Percentiles rank a stretch among this genome's conserved stretches.
Evolutionary conservation across 2,329 filamentous ascomycete genomes (phyloP).

Genomic region (Fusarium dimerum): DNA sequence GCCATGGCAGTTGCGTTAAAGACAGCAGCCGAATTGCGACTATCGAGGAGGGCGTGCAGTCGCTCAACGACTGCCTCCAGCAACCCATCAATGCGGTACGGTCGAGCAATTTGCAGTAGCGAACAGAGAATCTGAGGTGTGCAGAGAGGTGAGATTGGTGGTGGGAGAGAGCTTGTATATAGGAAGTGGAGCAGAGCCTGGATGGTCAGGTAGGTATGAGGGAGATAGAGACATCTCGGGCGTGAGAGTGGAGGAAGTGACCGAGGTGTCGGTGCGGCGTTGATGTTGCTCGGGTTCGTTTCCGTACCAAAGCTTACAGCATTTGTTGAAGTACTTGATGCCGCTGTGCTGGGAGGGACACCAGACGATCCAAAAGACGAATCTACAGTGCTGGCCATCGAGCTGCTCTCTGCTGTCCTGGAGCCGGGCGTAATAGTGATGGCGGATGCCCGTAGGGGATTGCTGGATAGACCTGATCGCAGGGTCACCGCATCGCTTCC

Average conservation of each 20-base stretch:
- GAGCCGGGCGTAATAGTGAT: constrained; percentile 79
- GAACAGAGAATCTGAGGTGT: constrained; percentile 96
- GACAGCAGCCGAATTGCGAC: constrained; percentile 90
- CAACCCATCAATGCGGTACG: constrained; percentile 90
- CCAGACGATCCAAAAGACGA: constrained; percentile 41
- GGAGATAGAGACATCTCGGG: constrained; percentile 86
- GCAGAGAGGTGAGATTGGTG: constrained; percentile 74
- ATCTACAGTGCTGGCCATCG: constrained; percentile 46
- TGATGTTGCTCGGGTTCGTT: constrained; percentile 44
- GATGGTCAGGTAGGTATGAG: constrained; percentile 86
- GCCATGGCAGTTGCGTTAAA: constrained; percentile 99
- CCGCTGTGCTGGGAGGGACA: constrained; percentile 44
- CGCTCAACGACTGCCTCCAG: constrained; percentile 91
- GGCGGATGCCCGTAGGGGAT: constrained; percentile 72
- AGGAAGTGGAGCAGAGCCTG: constrained; percentile 90
- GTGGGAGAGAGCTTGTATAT: constrained; percentile 87
- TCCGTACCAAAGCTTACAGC: constrained; percentile 43
- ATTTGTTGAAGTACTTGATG: constrained; percentile 43
- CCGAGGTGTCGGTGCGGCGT: constrained; percentile 58
- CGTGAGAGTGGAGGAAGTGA: constrained; percentile 64
- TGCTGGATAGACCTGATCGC: constrained; percentile 60
- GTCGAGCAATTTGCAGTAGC: constrained; percentile 86
- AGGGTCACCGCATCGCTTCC: constrained; percentile 76
- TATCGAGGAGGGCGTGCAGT: constrained; percentile 85
- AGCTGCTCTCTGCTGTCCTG: constrained; percentile 50